phyloP scores from a whole-genome alignment of 306 rosid species.

The Sesbania bispinosa region DNA sequence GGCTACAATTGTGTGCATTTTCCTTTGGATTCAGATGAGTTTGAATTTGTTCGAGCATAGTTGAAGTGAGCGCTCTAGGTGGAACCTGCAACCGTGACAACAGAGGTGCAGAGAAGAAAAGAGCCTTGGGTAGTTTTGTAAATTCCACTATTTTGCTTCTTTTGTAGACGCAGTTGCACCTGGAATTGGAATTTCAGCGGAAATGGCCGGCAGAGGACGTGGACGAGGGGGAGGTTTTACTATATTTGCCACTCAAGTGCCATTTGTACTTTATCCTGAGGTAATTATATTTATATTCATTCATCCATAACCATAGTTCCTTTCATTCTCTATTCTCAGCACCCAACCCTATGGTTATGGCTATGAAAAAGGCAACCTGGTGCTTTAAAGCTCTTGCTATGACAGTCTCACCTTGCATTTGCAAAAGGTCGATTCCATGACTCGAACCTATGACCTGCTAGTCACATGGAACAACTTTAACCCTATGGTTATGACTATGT shows the following conservation, averaged over 20 bases:
- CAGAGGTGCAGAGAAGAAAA: background rate
- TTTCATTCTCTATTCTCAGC: background rate
- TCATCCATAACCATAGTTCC: background rate
- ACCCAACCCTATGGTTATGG: background rate
- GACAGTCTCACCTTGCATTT: too few species aligned
- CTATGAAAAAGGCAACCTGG: too few species aligned
- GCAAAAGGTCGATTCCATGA: too few species aligned
- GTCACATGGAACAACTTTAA: too few species aligned
- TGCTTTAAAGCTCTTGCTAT: too few species aligned
- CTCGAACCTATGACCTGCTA: too few species aligned
- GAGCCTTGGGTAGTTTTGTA: background rate
- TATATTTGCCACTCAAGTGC: background rate
- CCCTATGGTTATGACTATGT: too few species aligned
- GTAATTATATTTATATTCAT: background rate
- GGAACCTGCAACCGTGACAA: background rate
- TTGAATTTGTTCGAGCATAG: background rate
- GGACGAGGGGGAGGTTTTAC: background rate
- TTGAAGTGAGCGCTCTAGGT: background rate
- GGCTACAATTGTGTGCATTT: background rate
- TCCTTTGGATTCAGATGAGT: background rate
- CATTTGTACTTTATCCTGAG: constrained; percentile 40
- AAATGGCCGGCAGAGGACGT: constrained; percentile 32
- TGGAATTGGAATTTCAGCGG: background rate
- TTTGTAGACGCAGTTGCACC: background rate
- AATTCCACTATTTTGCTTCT: too few species aligned